These are phyloP conservation scores for Ceratopteris richardii DNA, from an alignment of 75 land plant species.

Conservation along the genomic window DNA sequence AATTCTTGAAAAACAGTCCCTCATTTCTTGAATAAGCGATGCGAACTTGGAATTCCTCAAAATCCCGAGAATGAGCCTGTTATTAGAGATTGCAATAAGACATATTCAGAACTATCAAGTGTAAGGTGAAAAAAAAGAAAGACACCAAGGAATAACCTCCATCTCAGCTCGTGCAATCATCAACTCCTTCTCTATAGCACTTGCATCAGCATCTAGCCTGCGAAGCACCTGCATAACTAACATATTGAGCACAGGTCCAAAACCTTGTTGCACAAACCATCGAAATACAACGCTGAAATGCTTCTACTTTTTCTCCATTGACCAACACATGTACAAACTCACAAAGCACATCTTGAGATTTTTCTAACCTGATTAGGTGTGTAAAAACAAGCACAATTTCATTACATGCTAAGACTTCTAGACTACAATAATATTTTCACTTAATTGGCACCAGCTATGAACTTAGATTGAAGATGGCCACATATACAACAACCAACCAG, in stretches of 20 bases:
- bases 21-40: constrained; percentile 37
- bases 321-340: background rate
- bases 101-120: too few species aligned
- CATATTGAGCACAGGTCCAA: too few species aligned
- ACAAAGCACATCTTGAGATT: background rate
- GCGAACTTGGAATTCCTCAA: constrained; percentile 32
- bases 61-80: constrained; percentile 33
- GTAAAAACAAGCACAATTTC: too few species aligned
- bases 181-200: constrained; percentile 27
- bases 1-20: constrained; percentile 44
- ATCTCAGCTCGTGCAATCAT: constrained; percentile 30
- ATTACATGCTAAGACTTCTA: too few species aligned
- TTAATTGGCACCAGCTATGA: too few species aligned
- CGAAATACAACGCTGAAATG: background rate
- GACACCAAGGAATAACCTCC: constrained; percentile 27
- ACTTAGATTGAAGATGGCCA: too few species aligned
- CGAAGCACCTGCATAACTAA: constrained; percentile 32
- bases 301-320: background rate
- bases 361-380: too few species aligned
- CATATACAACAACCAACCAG: too few species aligned
- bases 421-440: too few species aligned
- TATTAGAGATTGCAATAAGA: background rate
- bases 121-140: too few species aligned
- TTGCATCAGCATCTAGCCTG: constrained; percentile 25
- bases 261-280: background rate